Evolutionary conservation across 257 asterid species (phyloP), one percentile per base, ranked within the genome.

Genomic region (Ocimum tenuiflorum): DNA sequence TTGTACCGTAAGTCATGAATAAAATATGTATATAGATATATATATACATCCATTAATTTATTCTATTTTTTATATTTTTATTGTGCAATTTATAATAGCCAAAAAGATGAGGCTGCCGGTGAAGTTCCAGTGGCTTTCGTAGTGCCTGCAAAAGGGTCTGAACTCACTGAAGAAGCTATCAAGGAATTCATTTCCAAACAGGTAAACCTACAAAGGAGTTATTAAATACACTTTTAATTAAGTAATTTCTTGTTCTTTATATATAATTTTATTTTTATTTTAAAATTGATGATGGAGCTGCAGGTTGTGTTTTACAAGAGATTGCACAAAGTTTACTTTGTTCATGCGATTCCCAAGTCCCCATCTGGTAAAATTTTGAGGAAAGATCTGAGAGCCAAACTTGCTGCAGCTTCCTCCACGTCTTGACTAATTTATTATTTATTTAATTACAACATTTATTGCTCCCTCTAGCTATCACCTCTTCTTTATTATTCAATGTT

Each of bases 51-150:
- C n/a, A n/a, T n/a, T n/a, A n/a, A n/a, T n/a, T n/a, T n/a, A n/a
- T n/a, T n/a, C n/a, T n/a, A n/a, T n/a, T n/a, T n/a, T n/a, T n/a
- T n/a, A n/a, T n/a, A n/a, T n/a, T n/a, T n/a, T n/a, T n/a, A n/a
- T n/a, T n/a, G n/a, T n/a, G n/a, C n/a, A n/a, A n/a, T n/a, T n/a
- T n/a, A n/a, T 11, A n/a, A 51, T 85, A 91, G 97, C 66, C 92
- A 86, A 84, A 86, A 75, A 24, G 92, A 88, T 46, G 92, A 77
- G 50, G 89, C 68, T 38, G 96, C 97, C 0, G 97, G 97, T 18
- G 96, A 91, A 80, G 95, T 88, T 19, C 97, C 97, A 0, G 97
- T 91, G 59, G 97, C 97, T 4, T 91, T 91, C 76, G 95, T 91
- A 47, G 97, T 88, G 35, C 83, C 58, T 1, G 70, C 86, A 0